Percentiles rank a stretch among this genome's conserved stretches.
These are phyloP conservation scores for Podaxis pistillaris DNA, from an alignment of 768 basidiomycete species.

Conservation along the genomic window DNA sequence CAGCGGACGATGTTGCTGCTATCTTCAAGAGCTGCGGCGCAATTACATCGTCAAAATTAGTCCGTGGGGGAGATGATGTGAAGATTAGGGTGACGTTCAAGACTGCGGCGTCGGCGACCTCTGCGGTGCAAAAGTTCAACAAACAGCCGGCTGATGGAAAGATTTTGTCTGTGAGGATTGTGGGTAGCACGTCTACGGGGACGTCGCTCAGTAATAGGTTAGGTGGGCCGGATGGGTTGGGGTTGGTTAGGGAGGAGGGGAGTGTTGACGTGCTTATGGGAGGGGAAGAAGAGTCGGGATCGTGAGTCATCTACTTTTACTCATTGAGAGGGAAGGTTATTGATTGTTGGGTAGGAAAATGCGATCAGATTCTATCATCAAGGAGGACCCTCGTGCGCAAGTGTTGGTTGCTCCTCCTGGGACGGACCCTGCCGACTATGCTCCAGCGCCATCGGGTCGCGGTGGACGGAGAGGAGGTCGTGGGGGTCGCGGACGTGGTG, in stretches of 20 bases:
- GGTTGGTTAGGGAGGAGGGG: slow-evolving; percentile 50
- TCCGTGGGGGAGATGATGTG: slow-evolving; percentile 40
- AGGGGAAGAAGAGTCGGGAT: slow-evolving; percentile 40
- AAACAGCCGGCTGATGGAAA: slow-evolving; percentile 83
- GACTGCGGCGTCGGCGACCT: slow-evolving; percentile 53
- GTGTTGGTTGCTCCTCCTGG: slow-evolving; percentile 71
- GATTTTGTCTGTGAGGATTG: slow-evolving; percentile 59
- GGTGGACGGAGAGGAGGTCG: slow-evolving; percentile 35
- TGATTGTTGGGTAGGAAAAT: slow-evolving; percentile 57
- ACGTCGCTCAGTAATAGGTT: slow-evolving; percentile 57
- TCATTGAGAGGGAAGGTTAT: background rate
- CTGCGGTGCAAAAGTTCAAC: slow-evolving; percentile 74
- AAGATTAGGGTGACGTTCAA: slow-evolving; percentile 76
- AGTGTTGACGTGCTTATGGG: slow-evolving; percentile 65
- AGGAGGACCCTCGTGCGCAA: slow-evolving; percentile 60
- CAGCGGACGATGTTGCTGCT: slow-evolving; percentile 79
- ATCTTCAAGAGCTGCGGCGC: slow-evolving; percentile 82
- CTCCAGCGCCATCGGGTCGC: slow-evolving; percentile 26
- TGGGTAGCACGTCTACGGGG: slow-evolving; percentile 50
- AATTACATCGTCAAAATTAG: slow-evolving; percentile 48
- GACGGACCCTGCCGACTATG: slow-evolving; percentile 49
- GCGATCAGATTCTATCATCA: slow-evolving; percentile 76
- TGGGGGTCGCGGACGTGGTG: slow-evolving; percentile 35
- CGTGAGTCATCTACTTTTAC: slow-evolving; percentile 44
- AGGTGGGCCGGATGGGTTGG: slow-evolving; percentile 51